A percentile compares a stretch with the other conserved stretches of the same genome.
Conservation (phyloP, 208 protist species). For the Plasmodiophora brassicae region DNA sequence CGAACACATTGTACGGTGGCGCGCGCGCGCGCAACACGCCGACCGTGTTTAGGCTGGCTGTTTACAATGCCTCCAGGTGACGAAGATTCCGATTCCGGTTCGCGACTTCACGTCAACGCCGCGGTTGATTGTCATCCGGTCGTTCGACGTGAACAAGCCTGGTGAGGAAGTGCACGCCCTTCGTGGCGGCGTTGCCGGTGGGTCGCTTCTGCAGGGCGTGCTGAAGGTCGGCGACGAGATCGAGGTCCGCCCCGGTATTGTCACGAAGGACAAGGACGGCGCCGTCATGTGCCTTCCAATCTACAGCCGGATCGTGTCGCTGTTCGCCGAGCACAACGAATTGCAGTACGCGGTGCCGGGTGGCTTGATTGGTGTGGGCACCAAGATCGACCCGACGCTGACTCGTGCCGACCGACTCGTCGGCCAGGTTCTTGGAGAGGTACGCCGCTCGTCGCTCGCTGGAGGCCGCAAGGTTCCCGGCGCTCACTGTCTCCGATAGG, state of each 20-base stretch:
- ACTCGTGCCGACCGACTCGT: conserved; percentile 95
- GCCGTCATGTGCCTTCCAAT: conserved; percentile 89
- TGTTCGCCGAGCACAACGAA: conserved; percentile 80
- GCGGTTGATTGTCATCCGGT: conserved; percentile 96
- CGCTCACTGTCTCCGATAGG: conserved; percentile 58
- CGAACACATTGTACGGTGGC: conserved; percentile 84
- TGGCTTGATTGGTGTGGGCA: conserved; percentile 82
- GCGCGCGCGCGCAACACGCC: too few relatives aligned
- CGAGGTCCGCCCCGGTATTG: conserved; percentile 96
- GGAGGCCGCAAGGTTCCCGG: background rate
- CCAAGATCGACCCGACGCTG: conserved; percentile 97
- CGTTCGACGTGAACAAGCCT: conserved; percentile 99
- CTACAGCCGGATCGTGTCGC: conserved; percentile 73
- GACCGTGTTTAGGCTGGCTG: background rate
- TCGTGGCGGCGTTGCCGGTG: conserved; percentile 76
- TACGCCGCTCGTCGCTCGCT: conserved; percentile 3
- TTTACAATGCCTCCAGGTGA: conserved; percentile 48
- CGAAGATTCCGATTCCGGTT: conserved; percentile 88
- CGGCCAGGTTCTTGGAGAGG: conserved; percentile 77
- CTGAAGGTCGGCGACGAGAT: conserved; percentile 93
- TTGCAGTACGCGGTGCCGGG: conserved; percentile 89
- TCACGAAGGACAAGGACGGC: conserved; percentile 61
- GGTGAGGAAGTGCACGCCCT: conserved; percentile 85
- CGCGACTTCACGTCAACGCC: conserved; percentile 84
- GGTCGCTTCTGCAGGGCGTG: conserved; percentile 93